Conservation (phyloP, 306 rosid genomes). For the Sindora glabra region DNA sequence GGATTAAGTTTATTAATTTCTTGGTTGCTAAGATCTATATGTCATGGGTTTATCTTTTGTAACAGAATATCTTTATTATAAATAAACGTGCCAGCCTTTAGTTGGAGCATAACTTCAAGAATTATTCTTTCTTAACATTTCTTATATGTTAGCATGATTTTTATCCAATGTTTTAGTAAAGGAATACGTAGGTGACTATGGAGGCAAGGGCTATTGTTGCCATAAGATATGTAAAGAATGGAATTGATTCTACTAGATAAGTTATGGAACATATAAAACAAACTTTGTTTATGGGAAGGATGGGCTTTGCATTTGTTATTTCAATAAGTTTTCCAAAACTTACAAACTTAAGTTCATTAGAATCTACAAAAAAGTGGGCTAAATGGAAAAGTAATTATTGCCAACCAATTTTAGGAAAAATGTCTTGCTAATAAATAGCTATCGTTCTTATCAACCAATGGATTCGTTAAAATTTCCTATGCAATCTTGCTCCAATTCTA, state of each 20-base stretch:
- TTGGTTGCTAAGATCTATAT: no score
- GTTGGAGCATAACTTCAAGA: no score
- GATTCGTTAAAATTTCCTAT: constrained; percentile 17
- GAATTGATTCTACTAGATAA: constrained; percentile 73
- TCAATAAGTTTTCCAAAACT: constrained; percentile 95
- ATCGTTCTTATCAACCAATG: constrained; percentile 67
- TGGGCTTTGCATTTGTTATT: constrained; percentile 75
- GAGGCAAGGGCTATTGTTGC: constrained; percentile 96
- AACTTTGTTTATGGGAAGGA: constrained; percentile 85
- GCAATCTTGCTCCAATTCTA: constrained; percentile 28
- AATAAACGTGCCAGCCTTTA: no score
- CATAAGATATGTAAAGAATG: constrained; percentile 88
- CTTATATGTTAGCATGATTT: constrained; percentile 17
- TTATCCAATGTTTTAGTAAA: constrained; percentile 40
- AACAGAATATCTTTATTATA: no score
- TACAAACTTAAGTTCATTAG: constrained; percentile 67
- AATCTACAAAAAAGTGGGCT: constrained; percentile 65
- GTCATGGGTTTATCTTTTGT: no score
- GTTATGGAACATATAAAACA: constrained; percentile 75
- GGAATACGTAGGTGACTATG: constrained; percentile 74
- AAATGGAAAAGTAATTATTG: constrained; percentile 66
- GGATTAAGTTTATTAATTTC: no score
- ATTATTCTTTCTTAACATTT: no score
- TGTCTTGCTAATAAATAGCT: constrained; percentile 40
- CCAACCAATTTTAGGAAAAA: constrained; percentile 86